Conservation (phyloP, 2,329 filamentous ascomycete genomes). For the Scedosporium minutisporum region DNA sequence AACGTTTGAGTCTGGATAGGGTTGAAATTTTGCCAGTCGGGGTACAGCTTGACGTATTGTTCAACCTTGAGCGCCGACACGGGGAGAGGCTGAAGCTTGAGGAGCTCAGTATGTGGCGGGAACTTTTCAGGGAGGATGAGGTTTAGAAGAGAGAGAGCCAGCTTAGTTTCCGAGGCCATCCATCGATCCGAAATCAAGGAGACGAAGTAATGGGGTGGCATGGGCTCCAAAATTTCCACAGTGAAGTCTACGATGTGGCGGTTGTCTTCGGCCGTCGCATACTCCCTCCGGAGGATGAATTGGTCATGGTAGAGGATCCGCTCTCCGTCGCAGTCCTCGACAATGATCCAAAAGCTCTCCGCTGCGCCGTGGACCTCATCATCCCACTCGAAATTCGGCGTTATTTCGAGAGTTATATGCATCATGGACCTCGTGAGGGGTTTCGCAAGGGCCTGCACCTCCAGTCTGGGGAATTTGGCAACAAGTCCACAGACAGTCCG, state of each 20-base stretch:
- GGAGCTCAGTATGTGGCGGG: constrained; percentile 80
- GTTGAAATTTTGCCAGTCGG: constrained; percentile 82
- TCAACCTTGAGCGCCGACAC: constrained; percentile 79
- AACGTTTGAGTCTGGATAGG: constrained; percentile 96
- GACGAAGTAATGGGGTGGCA: constrained; percentile 98
- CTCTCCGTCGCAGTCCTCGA: constrained; percentile 95
- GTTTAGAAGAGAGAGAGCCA: constrained; percentile 92
- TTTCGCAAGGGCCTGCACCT: constrained; percentile 87
- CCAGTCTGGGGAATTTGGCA: constrained; percentile 84
- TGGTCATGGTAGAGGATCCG: constrained; percentile 92
- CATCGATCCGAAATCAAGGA: constrained; percentile 89
- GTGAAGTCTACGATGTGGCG: constrained; percentile 96
- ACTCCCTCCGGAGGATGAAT: constrained; percentile 84
- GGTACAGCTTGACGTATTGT: constrained; percentile 74
- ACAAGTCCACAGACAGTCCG: constrained; percentile 77
- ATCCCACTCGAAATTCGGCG: constrained; percentile 94
- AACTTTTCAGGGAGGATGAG: constrained; percentile 92
- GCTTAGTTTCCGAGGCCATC: constrained; percentile 95
- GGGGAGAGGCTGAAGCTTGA: constrained; percentile 85
- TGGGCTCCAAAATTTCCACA: constrained; percentile 90
- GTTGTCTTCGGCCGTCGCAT: constrained; percentile 74
- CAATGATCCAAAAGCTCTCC: constrained; percentile 93
- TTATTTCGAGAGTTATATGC: constrained; percentile 79
- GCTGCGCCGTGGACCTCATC: constrained; percentile 76
- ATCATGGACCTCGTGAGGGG: constrained; percentile 92